phyloP scores from a whole-genome alignment of 2,329 filamentous ascomycete genomes.

The Trichothecium sympodiale region DNA sequence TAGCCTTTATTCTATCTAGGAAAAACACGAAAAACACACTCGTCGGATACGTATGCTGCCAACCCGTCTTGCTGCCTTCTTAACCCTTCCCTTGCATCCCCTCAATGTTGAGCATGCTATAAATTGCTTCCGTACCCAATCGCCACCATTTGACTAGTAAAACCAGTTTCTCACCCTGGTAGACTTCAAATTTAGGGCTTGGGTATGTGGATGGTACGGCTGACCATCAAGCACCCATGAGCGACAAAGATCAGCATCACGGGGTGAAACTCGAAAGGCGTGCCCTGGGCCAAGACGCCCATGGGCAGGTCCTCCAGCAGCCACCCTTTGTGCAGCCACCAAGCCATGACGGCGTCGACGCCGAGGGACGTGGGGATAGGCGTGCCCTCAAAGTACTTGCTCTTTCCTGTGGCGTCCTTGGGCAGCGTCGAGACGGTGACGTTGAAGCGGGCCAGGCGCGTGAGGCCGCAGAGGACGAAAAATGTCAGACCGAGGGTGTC shows the following conservation, averaged over 20 bases:
- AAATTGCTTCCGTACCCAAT: too few species aligned
- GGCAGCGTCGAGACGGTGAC: conserved; percentile 83
- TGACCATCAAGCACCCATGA: conserved; percentile 92
- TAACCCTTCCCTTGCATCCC: too few species aligned
- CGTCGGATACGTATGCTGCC: too few species aligned
- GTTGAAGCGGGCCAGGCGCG: conserved; percentile 91
- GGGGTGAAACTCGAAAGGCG: conserved; percentile 73
- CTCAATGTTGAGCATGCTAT: too few species aligned
- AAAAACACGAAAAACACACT: too few species aligned
- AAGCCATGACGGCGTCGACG: conserved; percentile 76
- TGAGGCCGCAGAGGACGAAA: conserved; percentile 91
- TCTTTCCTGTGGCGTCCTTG: conserved; percentile 86
- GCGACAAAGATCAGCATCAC: conserved; percentile 68
- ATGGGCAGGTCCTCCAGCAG: conserved; percentile 67
- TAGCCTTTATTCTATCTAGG: too few species aligned
- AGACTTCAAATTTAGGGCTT: conserved; percentile 53
- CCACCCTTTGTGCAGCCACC: conserved; percentile 76
- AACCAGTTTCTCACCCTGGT: too few species aligned
- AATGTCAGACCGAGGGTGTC: conserved; percentile 74
- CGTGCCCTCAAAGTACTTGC: conserved; percentile 91
- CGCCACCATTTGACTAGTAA: too few species aligned
- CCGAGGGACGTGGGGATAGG: conserved; percentile 85
- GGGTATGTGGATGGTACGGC: conserved; percentile 87
- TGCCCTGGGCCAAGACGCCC: conserved; percentile 57
- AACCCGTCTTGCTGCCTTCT: too few species aligned